Evolutionary conservation across 164 flowering plant genomes (phyloP).

Genomic region (Berberis thunbergii): DNA sequence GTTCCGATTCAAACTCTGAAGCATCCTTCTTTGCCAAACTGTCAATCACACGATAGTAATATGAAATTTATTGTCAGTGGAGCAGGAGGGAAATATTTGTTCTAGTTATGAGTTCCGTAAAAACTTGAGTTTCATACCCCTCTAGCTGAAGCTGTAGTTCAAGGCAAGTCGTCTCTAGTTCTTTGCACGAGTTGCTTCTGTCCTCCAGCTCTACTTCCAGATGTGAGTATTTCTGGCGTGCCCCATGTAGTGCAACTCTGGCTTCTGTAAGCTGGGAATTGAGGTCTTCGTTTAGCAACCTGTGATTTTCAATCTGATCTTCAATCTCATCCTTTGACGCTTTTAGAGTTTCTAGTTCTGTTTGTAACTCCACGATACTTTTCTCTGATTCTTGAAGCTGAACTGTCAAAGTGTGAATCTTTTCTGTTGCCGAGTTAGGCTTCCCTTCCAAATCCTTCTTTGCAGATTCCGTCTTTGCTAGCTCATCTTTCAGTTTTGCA

Average conservation of each 20-base stretch:
- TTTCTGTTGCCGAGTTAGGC: conserved; percentile 27
- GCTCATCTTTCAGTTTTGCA: conserved; percentile 28
- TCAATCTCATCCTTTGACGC: conserved; percentile 40
- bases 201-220: conserved; percentile 73
- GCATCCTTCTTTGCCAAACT: conserved; percentile 40
- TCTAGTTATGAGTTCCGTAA: too few relatives aligned
- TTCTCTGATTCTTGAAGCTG: conserved; percentile 43
- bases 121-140: conserved; percentile 39
- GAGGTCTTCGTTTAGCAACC: conserved; percentile 59
- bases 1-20: conserved; percentile 15
- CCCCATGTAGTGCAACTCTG: conserved; percentile 46
- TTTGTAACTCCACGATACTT: conserved; percentile 24
- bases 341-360: conserved; percentile 34
- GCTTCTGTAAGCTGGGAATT: conserved; percentile 63
- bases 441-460: conserved; percentile 36
- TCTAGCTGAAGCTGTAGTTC: conserved; percentile 84
- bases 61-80: conserved; percentile 1
- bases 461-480: conserved; percentile 21
- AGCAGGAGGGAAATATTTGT: too few relatives aligned
- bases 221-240: conserved; percentile 50
- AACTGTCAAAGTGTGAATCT: conserved; percentile 20
- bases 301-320: conserved; percentile 62
- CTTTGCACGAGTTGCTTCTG: conserved; percentile 55
- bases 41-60: conserved; percentile 10
- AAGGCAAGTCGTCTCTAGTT: conserved; percentile 70